Evolutionary conservation across 148 eudicot species (phyloP).

Genomic region (Amaranthus palmeri): DNA sequence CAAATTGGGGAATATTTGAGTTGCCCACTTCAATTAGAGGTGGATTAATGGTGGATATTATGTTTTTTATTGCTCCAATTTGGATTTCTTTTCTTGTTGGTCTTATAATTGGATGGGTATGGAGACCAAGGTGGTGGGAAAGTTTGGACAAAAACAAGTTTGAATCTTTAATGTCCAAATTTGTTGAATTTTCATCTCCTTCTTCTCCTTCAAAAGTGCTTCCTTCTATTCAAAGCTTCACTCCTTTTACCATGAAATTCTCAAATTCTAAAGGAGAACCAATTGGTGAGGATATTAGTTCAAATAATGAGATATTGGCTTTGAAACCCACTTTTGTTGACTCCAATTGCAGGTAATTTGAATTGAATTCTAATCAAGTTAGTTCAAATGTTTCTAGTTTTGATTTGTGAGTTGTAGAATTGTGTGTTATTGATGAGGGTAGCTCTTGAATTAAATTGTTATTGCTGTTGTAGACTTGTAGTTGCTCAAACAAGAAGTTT

Average conservation of each 20-base stretch:
- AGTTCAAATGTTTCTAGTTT: background rate
- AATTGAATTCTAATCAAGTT: background rate
- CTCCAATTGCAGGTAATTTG: conserved; percentile 45
- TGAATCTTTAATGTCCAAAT: conserved; percentile 32
- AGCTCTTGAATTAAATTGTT: too few relatives aligned
- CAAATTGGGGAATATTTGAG: conserved; percentile 39
- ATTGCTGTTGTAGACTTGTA: too few relatives aligned
- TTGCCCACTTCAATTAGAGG: conserved; percentile 41
- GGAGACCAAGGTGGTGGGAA: conserved; percentile 98
- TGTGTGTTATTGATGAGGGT: background rate
- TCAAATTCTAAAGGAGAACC: conserved; percentile 26
- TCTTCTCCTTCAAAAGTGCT: conserved; percentile 32
- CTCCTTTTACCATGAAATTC: conserved; percentile 32
- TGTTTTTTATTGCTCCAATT: conserved; percentile 51
- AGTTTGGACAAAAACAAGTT: conserved; percentile 29
- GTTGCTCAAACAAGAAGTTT: too few relatives aligned
- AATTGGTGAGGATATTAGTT: conserved; percentile 24
- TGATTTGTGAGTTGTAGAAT: background rate
- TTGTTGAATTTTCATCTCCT: conserved; percentile 39
- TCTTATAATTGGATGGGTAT: conserved; percentile 71
- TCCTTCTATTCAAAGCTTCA: conserved; percentile 33
- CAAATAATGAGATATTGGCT: conserved; percentile 20
- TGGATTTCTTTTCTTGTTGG: conserved; percentile 81
- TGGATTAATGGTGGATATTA: conserved; percentile 38
- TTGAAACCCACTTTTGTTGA: conserved; percentile 20